Conservation (phyloP, 2,329 filamentous ascomycete species). For the Colletotrichum paranaense region DNA sequence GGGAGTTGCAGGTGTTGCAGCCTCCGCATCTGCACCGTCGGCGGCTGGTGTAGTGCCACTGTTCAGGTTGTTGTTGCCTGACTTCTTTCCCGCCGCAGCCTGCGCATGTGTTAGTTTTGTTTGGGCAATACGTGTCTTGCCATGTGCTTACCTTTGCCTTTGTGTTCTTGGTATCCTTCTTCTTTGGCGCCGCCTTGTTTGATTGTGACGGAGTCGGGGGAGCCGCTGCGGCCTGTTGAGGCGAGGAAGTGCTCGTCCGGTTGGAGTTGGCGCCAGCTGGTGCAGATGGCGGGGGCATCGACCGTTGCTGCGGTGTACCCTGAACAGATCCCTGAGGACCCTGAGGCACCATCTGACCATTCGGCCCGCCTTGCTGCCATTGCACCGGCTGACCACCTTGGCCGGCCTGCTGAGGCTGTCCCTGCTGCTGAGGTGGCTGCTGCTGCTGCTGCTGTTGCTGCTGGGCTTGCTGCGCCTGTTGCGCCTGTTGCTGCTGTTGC, state of each 20-base stretch:
- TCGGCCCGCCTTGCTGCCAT: slow-evolving; percentile 58
- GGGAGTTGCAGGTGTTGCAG: slow-evolving; percentile 71
- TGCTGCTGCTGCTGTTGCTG: slow-evolving; percentile 65
- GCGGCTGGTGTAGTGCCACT: slow-evolving; percentile 67
- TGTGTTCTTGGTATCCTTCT: slow-evolving; percentile 75
- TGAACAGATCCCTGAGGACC: slow-evolving; percentile 66
- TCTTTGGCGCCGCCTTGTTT: slow-evolving; percentile 81
- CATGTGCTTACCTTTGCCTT: slow-evolving; percentile 73
- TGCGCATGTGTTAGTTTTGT: slow-evolving; percentile 40
- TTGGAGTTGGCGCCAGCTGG: slow-evolving; percentile 65
- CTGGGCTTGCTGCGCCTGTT: slow-evolving; percentile 50
- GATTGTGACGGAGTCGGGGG: slow-evolving; percentile 81
- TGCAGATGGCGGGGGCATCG: slow-evolving; percentile 75
- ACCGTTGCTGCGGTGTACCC: slow-evolving; percentile 78
- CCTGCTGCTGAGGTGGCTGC: slow-evolving; percentile 51
- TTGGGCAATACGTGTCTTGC: background rate
- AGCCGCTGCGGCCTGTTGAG: slow-evolving; percentile 72
- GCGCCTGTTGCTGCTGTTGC: slow-evolving; percentile 48
- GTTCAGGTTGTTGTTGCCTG: slow-evolving; percentile 61
- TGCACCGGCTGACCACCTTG: slow-evolving; percentile 58
- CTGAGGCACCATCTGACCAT: slow-evolving; percentile 56
- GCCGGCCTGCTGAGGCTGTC: slow-evolving; percentile 44
- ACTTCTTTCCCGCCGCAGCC: slow-evolving; percentile 72
- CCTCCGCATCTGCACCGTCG: slow-evolving; percentile 67
- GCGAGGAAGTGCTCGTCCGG: slow-evolving; percentile 67